These are phyloP conservation scores for Cladophialophora chaetospira DNA, from an alignment of 2,329 filamentous ascomycete species.

Conservation along the genomic window DNA sequence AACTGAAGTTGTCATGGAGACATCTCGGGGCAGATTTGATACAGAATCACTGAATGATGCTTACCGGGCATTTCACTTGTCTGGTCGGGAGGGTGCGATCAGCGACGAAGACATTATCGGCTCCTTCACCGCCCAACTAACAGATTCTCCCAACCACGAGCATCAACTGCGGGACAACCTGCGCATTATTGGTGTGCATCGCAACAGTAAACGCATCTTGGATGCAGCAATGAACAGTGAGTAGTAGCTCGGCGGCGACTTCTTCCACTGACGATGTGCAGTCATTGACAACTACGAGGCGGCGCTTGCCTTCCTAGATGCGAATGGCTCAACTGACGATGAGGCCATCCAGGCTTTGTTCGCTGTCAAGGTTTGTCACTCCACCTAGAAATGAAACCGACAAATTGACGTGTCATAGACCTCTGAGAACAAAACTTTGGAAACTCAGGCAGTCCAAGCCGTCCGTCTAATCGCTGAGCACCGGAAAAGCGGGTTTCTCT, in stretches of 20 bases:
- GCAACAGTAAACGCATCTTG: constrained; percentile 60
- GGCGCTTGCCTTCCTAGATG: constrained; percentile 63
- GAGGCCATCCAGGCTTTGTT: constrained; percentile 61
- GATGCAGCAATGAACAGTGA: constrained; percentile 59
- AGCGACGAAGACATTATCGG: constrained; percentile 63
- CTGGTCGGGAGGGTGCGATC: constrained; percentile 46
- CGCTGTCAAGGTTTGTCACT: constrained; percentile 52
- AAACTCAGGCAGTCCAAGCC: constrained; percentile 57
- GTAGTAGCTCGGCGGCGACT: constrained; percentile 25
- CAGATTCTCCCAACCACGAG: constrained; percentile 57
- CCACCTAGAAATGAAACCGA: not conserved
- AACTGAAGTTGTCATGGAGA: constrained; percentile 59
- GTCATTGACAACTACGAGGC: constrained; percentile 64
- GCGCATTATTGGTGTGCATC: constrained; percentile 60
- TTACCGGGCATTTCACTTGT: constrained; percentile 61
- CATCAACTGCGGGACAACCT: constrained; percentile 59
- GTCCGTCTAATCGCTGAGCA: constrained; percentile 60
- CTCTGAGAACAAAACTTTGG: constrained; percentile 53
- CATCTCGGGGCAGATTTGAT: constrained; percentile 60
- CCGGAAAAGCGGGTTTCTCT: constrained; percentile 58
- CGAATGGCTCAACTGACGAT: constrained; percentile 53
- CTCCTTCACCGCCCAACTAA: constrained; percentile 60
- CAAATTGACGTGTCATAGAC: constrained; percentile 40
- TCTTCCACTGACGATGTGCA: constrained; percentile 30
- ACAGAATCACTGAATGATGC: constrained; percentile 59